phyloP scores from a whole-genome alignment of 176 grass and related monocot species.

The Dendrocalamus sinicus region DNA sequence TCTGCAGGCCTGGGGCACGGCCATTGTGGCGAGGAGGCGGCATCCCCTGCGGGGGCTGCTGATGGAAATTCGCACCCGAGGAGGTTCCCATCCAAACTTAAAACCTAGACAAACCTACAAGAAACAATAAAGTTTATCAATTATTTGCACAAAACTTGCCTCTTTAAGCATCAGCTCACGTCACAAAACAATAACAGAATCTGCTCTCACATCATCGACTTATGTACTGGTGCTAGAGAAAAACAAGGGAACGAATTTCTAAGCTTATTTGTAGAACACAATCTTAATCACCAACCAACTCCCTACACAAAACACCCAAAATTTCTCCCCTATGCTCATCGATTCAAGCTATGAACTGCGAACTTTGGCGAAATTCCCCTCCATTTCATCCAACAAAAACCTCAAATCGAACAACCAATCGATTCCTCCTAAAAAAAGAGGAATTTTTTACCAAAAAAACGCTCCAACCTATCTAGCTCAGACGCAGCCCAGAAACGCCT shows the following conservation, averaged over 20 bases:
- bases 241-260: not conserved
- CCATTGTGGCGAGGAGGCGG: slow-evolving; percentile 49
- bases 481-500: not conserved
- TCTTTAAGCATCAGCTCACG: not conserved
- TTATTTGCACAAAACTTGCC: not conserved
- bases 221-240: not conserved
- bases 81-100: slow-evolving; percentile 65
- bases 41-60: slow-evolving; percentile 54
- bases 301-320: not conserved
- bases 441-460: not conserved
- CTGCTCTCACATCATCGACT: not conserved
- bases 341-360: not conserved
- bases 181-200: not conserved
- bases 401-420: not conserved
- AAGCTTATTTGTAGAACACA: not conserved
- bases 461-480: no score
- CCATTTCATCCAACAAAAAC: not conserved
- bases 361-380: not conserved
- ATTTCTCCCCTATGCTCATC: not conserved
- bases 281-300: not conserved
- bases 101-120: slow-evolving; percentile 35
- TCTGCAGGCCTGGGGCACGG: slow-evolving; percentile 42
- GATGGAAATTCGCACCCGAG: slow-evolving; percentile 64
- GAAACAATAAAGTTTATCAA: not conserved
- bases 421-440: not conserved